Evolutionary conservation across 2,329 filamentous ascomycete species (phyloP).

Genomic region (Didymella keratinophila): DNA sequence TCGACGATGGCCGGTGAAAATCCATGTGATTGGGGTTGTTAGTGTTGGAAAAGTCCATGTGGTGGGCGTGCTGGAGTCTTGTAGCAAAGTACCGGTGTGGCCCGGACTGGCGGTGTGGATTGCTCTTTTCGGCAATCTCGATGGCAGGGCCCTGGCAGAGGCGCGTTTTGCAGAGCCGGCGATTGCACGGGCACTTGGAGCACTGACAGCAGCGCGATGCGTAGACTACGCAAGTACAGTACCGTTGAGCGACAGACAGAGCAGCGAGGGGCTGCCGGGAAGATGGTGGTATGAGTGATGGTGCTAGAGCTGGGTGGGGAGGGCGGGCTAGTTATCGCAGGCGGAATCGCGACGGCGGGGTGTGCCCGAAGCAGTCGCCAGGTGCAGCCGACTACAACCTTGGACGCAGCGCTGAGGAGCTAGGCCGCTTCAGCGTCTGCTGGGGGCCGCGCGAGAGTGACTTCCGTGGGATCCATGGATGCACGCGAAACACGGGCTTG

Average conservation of each 20-base stretch:
- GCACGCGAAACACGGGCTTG: constrained; percentile 22
- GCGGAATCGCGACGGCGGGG: constrained; percentile 11
- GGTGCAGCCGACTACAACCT: background rate
- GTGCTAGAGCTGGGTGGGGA: constrained; percentile 34
- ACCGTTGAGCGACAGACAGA: constrained; percentile 6
- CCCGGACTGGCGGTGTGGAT: constrained; percentile 50
- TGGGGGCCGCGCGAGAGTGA: constrained; percentile 14
- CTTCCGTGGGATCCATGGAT: constrained; percentile 18
- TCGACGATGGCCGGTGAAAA: constrained; percentile 50
- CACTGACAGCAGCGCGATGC: constrained; percentile 6
- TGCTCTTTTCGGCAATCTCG: constrained; percentile 45
- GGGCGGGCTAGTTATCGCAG: constrained; percentile 36
- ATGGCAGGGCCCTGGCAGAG: constrained; percentile 26
- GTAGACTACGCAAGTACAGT: background rate
- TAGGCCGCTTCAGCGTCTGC: constrained; percentile 6
- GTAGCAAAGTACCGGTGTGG: constrained; percentile 53
- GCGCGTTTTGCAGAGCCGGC: constrained; percentile 12
- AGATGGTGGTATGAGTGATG: constrained; percentile 23
- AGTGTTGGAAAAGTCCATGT: constrained; percentile 47
- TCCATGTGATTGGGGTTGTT: constrained; percentile 45
- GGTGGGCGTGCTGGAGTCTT: constrained; percentile 39
- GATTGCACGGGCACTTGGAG: constrained; percentile 9
- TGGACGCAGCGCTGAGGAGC: constrained; percentile 3
- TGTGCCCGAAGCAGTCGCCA: constrained; percentile 9
- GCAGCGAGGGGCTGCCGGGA: constrained; percentile 6